phyloP scores from a whole-genome alignment of 352 stramenopile species.

The Blastocystis sp. region DNA sequence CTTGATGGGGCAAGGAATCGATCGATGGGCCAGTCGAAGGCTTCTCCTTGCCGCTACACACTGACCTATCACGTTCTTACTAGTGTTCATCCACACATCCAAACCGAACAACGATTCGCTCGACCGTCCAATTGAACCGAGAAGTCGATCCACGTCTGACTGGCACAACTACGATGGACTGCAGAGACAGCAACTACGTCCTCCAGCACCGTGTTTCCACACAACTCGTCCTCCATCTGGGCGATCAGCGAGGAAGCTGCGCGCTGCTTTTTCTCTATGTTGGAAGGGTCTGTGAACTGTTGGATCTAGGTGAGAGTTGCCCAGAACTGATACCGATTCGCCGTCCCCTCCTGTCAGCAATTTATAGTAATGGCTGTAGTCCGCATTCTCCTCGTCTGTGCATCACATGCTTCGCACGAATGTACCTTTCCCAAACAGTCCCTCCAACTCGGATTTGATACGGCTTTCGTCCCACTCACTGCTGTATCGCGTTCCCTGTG shows the following conservation, averaged over 20 bases:
- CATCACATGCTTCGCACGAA: not conserved
- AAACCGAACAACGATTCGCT: no score
- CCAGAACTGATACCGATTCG: not conserved
- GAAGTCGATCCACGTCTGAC: not conserved
- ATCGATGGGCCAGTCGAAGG: not conserved
- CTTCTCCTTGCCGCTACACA: not conserved
- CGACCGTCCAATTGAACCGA: no score
- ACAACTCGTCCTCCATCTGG: not conserved
- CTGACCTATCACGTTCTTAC: not conserved
- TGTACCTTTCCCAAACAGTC: not conserved
- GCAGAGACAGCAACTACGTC: not conserved
- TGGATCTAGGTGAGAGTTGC: not conserved
- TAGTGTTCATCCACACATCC: not conserved
- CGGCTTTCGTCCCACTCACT: not conserved
- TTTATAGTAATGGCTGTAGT: not conserved
- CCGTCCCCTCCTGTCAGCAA: not conserved
- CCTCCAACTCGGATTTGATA: not conserved
- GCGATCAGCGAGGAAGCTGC: not conserved
- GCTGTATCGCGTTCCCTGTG: not conserved
- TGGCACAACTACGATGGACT: not conserved
- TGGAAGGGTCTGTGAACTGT: not conserved
- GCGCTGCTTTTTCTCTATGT: conserved; percentile 12
- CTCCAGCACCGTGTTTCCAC: not conserved
- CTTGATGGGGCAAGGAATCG: not conserved
- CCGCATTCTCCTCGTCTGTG: not conserved